A percentile compares a stretch with the other conserved stretches of the same genome.
phyloP scores from a whole-genome alignment of 2,329 filamentous ascomycete genomes.

The Zarea fungicola region DNA sequence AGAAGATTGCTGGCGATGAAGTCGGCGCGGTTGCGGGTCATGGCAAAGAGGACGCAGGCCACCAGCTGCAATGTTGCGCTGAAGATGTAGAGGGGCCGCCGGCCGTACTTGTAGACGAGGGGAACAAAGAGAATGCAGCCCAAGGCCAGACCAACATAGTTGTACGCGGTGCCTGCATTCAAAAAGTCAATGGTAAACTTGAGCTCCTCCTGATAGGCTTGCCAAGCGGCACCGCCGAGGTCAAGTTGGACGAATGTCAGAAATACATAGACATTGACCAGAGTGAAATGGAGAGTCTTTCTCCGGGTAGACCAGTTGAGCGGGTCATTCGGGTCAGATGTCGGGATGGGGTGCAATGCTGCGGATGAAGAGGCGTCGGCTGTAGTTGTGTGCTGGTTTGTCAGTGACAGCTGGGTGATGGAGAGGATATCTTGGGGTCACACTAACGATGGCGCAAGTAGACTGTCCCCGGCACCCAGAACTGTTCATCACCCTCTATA shows the following conservation, averaged over 20 bases:
- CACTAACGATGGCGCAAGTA: no score
- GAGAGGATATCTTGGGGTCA: no score
- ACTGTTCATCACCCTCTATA: no score
- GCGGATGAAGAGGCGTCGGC: background rate
- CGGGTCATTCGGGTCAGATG: conserved; percentile 1
- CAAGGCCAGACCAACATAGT: conserved; percentile 27
- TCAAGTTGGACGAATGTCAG: conserved; percentile 61
- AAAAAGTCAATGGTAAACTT: conserved; percentile 21
- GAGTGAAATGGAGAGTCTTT: conserved; percentile 30
- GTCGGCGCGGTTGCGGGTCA: conserved; percentile 15
- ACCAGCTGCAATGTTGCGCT: conserved; percentile 16
- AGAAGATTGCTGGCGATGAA: conserved; percentile 18
- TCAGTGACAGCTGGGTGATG: no score
- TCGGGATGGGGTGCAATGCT: background rate
- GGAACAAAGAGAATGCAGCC: conserved; percentile 32
- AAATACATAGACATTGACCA: conserved; percentile 58
- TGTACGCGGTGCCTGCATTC: conserved; percentile 23
- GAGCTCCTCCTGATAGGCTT: conserved; percentile 20
- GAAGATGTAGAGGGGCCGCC: conserved; percentile 26
- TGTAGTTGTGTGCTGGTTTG: no score
- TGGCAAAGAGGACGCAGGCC: conserved; percentile 17
- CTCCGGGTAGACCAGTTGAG: conserved; percentile 7
- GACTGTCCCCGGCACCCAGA: no score
- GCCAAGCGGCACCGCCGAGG: conserved; percentile 11
- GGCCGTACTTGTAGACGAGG: conserved; percentile 29